Evolutionary conservation across 768 basidiomycete species (phyloP), one percentile per base, ranked within the genome.

Genomic region (Podaxis rugospora): DNA sequence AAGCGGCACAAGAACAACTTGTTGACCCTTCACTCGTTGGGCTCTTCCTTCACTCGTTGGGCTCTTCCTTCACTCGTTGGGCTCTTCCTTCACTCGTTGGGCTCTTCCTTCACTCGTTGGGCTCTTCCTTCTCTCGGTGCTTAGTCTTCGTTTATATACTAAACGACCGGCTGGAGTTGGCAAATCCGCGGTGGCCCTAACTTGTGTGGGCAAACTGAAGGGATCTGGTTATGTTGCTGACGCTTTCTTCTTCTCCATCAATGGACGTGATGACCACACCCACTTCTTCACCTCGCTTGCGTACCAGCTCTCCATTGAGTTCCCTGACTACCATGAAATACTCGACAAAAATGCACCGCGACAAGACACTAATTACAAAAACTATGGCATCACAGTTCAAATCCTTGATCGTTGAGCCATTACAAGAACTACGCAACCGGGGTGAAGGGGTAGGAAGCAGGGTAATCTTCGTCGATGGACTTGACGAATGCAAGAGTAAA

Each of bases 171-270:
- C 54, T 27, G 54, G 54, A 27, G 54, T 55, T 7, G 54, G 37
- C 18, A 55, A 55, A 55, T 42, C 54, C 40, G 54, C 54, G 14
- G 25, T 55, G 1, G 54, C 54, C 11, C 54, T 49, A 25, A 63
- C 62, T 1, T 55, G 57, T 28, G 51, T 51, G 21, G n/a, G 44
- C 3, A 21, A 50, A n/a, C 46, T 59, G 2, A n/a, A 25, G 16
- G n/a, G 25, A 7, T 11, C 18, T 1, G 28, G 36, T 3, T 36
- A 54, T 21, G 51, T 63, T 4, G 62, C 52, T 7, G 62, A 51
- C 4, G 44, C 57, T 18, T 63, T 59, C 52, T 63, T 63, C 25
- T 63, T 57, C 25, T 55, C 42, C 3, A 13, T 54, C 35, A 37
- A 39, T 18, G 35, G 51, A 9, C 57, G 57, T 3, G 27, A 50